Evolutionary conservation across 1,139 yeast species (phyloP), one percentile per base, ranked within the genome.

Genomic region (Wickerhamomyces sp.): DNA sequence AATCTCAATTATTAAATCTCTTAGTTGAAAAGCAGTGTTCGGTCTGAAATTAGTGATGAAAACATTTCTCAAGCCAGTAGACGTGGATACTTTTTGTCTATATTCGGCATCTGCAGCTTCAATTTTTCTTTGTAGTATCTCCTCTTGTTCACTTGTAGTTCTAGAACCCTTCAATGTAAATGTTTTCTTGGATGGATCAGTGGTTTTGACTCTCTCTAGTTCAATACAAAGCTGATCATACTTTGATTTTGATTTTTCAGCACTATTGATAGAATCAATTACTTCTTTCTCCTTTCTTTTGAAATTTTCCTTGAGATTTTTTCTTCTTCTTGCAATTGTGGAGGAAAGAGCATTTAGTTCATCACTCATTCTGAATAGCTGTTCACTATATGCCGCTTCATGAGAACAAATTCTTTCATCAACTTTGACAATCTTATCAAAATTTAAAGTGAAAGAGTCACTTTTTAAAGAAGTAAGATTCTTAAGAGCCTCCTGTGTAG

Each of bases 121-220:
- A 37, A 93, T 89, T 62, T 93, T 90, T 45, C 84, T 68, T 52
- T 79, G 82, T 30, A 91, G 70, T 44, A 91, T 97, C 60, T 91
- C 98, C 61, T 93, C 98, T 63, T 90, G 96, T 65, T 91, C 97
- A 44, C 85, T 85, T 2, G 83, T 79, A 0, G 95, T 81, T 55
- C 82, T 84, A 45, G 88, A 81, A 40, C 83, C 80, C 60, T 86
- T 86, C 53, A 87, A 71, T 32, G 91, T 84, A 57, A 93, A 83
- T 61, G 88, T 89, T 46, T 76, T 75, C 64, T 85, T 88, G 47
- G 84, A 76, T 26, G 96, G 96, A 60, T 91, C 98, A 0, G 85
- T 76, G 44, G 83, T 78, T 58, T 84, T 80, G 45, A 90, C 75
- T 56, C 85, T 83, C 56, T 93, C 97, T 65, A 89, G 77, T 57